Evolutionary conservation across 495 filamentous ascomycete species (phyloP), one percentile per base, ranked within the genome.

Genomic region (Letharia columbiana): DNA sequence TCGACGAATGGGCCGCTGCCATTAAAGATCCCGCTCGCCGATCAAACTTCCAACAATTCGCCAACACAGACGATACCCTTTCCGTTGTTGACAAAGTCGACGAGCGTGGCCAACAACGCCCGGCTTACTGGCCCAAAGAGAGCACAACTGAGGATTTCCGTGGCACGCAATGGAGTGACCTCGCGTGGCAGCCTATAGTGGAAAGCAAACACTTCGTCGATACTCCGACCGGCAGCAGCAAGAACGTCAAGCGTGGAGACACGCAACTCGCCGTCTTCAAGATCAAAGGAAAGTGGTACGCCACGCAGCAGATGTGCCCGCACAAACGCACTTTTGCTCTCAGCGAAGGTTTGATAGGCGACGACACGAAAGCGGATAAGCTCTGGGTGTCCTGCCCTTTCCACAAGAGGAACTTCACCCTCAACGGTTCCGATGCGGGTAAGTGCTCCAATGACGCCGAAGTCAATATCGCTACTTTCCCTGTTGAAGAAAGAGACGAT

Each of bases 251-350:
- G 79, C 84, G 91, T 33, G 90, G 91, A 15, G 92, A 96, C 74
- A 96, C 92, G 0, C 93, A 98, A 75, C 83, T 97, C 7, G 92
- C 92, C 23, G 79, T 97, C 66, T 97, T 94, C 84, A 91, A 91
- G 72, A 81, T 97, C 68, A 84, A 84, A 66, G 93, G 91, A 28
- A 83, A 85, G 61, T 96, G 84, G 77, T 94, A 92, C 73, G 89
- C 91, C n/a, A 89, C 88, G 20, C 93, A 98, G 81, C 92, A 98
- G 74, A 98, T 98, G 93, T 98, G 93, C 74, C 93, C 93, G 18
- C 91, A 96, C 77, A 96, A 96, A 77, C 89, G 92, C 39, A 86
- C 92, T 0, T 97, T 98, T 75, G 88, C 91, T 40, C 83, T 97
- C 44, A 89, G 88, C 0, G 93, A 97, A 73, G 91, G 91, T 8